Evolutionary conservation across 352 stramenopile species (phyloP).

Genomic region (Globisporangium yorkense): DNA sequence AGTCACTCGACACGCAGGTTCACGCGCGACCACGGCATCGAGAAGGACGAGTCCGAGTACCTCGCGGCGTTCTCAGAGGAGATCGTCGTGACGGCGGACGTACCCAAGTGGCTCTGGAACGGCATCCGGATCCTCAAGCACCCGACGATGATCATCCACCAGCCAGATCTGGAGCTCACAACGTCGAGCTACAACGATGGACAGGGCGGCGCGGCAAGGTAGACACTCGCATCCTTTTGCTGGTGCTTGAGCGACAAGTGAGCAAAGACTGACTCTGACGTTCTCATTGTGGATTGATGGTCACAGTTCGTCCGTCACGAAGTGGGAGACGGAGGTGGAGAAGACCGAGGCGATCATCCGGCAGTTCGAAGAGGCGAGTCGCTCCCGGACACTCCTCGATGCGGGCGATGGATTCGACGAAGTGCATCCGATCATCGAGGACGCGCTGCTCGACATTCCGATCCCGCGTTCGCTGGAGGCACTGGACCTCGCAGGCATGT

Average conservation of each 20-base stretch:
- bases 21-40: slow-evolving; percentile 78
- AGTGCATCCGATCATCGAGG: slow-evolving; percentile 44
- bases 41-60: slow-evolving; percentile 87
- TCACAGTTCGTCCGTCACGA: slow-evolving; percentile 32
- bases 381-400: slow-evolving; percentile 52
- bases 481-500: slow-evolving; percentile 71
- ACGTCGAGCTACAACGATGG: slow-evolving; percentile 28
- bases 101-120: slow-evolving; percentile 83
- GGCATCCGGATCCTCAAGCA: slow-evolving; percentile 77
- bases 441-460: slow-evolving; percentile 56
- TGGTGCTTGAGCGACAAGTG: not conserved
- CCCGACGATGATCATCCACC: slow-evolving; percentile 83
- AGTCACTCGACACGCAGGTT: slow-evolving; percentile 30
- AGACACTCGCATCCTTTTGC: not conserved
- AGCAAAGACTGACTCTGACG: not conserved
- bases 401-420: slow-evolving; percentile 46
- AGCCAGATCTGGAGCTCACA: slow-evolving; percentile 56
- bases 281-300: not conserved
- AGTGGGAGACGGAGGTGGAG: slow-evolving; percentile 77
- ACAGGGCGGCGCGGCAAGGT: slow-evolving; percentile 21
- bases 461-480: slow-evolving; percentile 75
- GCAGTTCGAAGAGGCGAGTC: slow-evolving; percentile 74
- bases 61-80: slow-evolving; percentile 76
- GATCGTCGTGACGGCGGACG: slow-evolving; percentile 68
- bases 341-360: slow-evolving; percentile 79